Percentiles rank a stretch among this genome's conserved stretches.
Evolutionary conservation across 768 basidiomycete genomes (phyloP).

Genomic region (Strobilomyces echinocephalus): DNA sequence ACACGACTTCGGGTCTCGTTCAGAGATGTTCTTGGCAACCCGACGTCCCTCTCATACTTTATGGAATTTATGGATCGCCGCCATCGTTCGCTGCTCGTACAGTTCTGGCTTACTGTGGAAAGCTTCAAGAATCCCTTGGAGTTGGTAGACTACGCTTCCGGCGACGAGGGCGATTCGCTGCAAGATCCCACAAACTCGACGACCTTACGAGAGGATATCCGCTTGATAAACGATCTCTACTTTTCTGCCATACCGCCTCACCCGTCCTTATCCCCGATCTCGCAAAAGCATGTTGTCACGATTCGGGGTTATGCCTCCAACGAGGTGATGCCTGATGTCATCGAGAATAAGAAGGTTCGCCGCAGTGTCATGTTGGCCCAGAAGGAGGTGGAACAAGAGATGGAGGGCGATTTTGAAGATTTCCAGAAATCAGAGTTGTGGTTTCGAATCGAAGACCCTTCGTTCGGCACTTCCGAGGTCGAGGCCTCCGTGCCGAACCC

Average conservation of each 20-base stretch:
- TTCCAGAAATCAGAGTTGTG: constrained; percentile 88
- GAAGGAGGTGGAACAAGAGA: constrained; percentile 76
- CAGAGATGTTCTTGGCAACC: constrained; percentile 80
- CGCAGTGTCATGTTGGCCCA: constrained; percentile 78
- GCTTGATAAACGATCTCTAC: constrained; percentile 85
- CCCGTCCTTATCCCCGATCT: constrained; percentile 57
- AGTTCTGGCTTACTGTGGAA: constrained; percentile 97
- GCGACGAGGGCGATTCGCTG: constrained; percentile 56
- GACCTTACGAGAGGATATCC: constrained; percentile 80
- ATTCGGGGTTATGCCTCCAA: constrained; percentile 65
- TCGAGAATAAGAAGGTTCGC: constrained; percentile 54
- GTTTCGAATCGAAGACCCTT: constrained; percentile 77
- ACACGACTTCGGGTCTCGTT: constrained; percentile 53
- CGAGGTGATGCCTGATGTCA: constrained; percentile 38
- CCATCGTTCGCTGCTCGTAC: constrained; percentile 76
- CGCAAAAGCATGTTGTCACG: constrained; percentile 61
- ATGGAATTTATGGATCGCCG: constrained; percentile 98
- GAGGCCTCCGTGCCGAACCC: constrained; percentile 1
- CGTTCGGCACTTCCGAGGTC: constrained; percentile 25
- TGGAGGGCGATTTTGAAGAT: constrained; percentile 89
- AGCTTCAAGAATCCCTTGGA: constrained; percentile 97
- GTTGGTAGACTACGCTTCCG: constrained; percentile 57
- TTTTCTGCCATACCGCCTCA: constrained; percentile 61
- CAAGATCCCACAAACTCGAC: constrained; percentile 49
- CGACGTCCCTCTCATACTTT: constrained; percentile 88